These are phyloP conservation scores for Sutorius australiensis DNA, from an alignment of 768 basidiomycete species.

Conservation along the genomic window DNA sequence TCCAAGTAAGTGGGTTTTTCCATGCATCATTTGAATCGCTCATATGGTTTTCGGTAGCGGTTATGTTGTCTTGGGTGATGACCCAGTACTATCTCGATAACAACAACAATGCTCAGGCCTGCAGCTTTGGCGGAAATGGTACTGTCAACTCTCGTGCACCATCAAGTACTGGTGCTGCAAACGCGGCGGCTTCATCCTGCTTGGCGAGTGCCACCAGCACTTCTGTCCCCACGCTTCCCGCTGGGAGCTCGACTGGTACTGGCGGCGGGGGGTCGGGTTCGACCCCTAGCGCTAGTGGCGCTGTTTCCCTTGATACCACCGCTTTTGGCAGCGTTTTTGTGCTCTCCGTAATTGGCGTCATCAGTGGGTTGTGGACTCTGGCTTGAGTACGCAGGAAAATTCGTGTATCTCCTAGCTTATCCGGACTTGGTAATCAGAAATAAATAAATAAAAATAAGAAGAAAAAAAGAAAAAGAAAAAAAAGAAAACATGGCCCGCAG, in stretches of 20 bases:
- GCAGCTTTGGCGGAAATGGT: slow-evolving; percentile 82
- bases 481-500: neutral
- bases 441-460: neutral
- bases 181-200: slow-evolving; percentile 62
- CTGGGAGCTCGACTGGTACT: slow-evolving; percentile 25
- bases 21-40: neutral
- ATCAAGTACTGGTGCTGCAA: slow-evolving; percentile 44
- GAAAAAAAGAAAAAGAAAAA: neutral
- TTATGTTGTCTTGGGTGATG: slow-evolving; percentile 82
- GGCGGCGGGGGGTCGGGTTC: slow-evolving; percentile 23
- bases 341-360: slow-evolving; percentile 35
- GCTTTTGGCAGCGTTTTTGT: slow-evolving; percentile 36
- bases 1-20: slow-evolving; percentile 50
- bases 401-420: neutral
- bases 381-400: slow-evolving; percentile 11
- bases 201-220: slow-evolving; percentile 59
- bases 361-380: slow-evolving; percentile 44
- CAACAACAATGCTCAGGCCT: slow-evolving; percentile 55
- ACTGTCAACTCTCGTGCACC: slow-evolving; percentile 62
- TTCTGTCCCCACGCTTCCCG: slow-evolving; percentile 54
- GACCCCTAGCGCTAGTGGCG: slow-evolving; percentile 20
- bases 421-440: neutral
- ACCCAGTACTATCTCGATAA: slow-evolving; percentile 69
- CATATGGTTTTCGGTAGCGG: slow-evolving; percentile 39
- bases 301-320: slow-evolving; percentile 28